Conservation (phyloP, 2,329 filamentous ascomycete species). For the Salinomyces thailandicus region DNA sequence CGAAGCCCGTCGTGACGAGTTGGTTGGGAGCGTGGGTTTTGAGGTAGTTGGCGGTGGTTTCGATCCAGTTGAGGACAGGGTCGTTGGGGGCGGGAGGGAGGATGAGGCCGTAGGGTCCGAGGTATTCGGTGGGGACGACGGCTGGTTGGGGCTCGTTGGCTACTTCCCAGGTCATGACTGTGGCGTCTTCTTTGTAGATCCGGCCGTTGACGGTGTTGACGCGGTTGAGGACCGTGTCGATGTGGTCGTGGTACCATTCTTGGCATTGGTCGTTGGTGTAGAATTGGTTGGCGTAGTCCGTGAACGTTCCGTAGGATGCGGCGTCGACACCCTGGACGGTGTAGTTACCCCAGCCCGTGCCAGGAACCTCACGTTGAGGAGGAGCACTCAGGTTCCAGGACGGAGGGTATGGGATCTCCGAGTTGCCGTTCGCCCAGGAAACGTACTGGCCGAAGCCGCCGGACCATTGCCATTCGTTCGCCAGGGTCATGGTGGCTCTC, state of each 20-base stretch:
- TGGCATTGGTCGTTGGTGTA: constrained; percentile 28
- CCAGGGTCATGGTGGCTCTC: constrained; percentile 32
- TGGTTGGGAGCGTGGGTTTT: constrained; percentile 28
- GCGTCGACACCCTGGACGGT: constrained; percentile 27
- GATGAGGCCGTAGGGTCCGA: constrained; percentile 22
- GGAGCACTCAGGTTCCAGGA: constrained; percentile 30
- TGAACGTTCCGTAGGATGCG: constrained; percentile 18
- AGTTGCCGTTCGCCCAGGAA: constrained; percentile 27
- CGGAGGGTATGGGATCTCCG: constrained; percentile 27
- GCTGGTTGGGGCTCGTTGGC: constrained; percentile 30
- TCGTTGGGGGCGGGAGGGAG: constrained; percentile 23
- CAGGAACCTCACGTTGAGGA: constrained; percentile 23
- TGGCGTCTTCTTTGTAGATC: constrained; percentile 28
- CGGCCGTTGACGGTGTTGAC: constrained; percentile 29
- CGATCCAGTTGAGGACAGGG: constrained; percentile 28
- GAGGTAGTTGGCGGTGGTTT: constrained; percentile 29
- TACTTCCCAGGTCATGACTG: constrained; percentile 33
- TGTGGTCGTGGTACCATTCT: constrained; percentile 29
- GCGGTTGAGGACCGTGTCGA: constrained; percentile 27
- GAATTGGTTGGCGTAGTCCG: constrained; percentile 25
- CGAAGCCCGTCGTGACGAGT: constrained; percentile 30
- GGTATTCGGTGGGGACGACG: constrained; percentile 18
- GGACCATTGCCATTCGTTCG: constrained; percentile 32
- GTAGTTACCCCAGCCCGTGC: constrained; percentile 32
- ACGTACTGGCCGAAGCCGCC: constrained; percentile 32